Percentiles rank a stretch among this genome's conserved stretches.
phyloP scores from a whole-genome alignment of 768 basidiomycete genomes.

The Trichaptum fuscoviolaceum region DNA sequence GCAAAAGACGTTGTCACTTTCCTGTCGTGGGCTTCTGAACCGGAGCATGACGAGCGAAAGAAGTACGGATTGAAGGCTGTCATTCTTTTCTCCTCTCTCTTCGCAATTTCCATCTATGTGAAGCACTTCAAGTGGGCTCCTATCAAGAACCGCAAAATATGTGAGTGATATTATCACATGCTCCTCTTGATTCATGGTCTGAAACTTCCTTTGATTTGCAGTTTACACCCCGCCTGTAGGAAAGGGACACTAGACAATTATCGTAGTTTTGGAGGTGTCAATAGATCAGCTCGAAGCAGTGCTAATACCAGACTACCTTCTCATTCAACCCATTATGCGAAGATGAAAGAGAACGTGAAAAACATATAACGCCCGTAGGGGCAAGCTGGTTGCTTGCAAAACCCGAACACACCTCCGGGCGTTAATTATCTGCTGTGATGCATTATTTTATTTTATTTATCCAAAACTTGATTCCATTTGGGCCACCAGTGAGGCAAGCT shows the following conservation, averaged over 20 bases:
- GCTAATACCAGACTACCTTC: constrained; percentile 9
- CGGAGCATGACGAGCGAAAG: constrained; percentile 97
- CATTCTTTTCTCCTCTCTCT: constrained; percentile 85
- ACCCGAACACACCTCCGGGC: too few relatives aligned
- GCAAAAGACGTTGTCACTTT: constrained; percentile 97
- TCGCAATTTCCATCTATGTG: constrained; percentile 75
- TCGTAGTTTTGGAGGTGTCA: not conserved
- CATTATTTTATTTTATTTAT: too few relatives aligned
- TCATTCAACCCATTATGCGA: not conserved
- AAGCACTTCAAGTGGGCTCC: constrained; percentile 94
- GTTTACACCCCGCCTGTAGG: constrained; percentile 37
- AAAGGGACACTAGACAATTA: constrained; percentile 25
- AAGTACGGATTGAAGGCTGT: constrained; percentile 95
- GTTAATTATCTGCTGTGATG: too few relatives aligned
- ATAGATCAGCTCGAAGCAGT: not conserved
- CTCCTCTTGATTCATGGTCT: constrained; percentile 11
- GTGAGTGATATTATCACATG: constrained; percentile 41
- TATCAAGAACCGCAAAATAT: constrained; percentile 91
- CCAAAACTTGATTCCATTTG: too few relatives aligned
- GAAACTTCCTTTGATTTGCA: constrained; percentile 12
- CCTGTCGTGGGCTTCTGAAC: constrained; percentile 95
- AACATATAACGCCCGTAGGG: too few relatives aligned
- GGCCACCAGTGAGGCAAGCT: too few relatives aligned
- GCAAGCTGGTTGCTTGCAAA: too few relatives aligned
- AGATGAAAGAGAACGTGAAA: not conserved